Evolutionary conservation across 805 yeast species (phyloP).

Genomic region (Monosporozyma solicola): DNA sequence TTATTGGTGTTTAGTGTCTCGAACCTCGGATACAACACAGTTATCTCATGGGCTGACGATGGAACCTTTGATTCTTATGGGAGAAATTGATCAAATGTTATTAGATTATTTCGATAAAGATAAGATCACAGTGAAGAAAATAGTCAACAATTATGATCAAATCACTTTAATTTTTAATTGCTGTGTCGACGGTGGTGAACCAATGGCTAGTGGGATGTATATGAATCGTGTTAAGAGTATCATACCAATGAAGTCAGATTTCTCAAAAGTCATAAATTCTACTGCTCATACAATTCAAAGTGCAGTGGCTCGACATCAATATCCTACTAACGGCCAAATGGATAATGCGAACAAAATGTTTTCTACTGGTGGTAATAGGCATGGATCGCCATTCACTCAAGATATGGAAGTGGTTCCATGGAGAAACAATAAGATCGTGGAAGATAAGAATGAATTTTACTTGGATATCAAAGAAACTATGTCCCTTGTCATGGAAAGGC

Average conservation of each 20-base stretch:
- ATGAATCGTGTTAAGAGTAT: constrained; percentile 50
- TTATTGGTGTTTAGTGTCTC: constrained; percentile 18
- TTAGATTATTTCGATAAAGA: constrained; percentile 47
- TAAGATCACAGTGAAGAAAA: constrained; percentile 46
- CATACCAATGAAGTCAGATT: constrained; percentile 43
- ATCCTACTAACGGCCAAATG: not conserved
- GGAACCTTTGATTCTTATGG: constrained; percentile 32
- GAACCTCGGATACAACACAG: not conserved
- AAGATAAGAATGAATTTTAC: constrained; percentile 75
- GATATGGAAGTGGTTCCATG: constrained; percentile 46
- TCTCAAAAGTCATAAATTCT: constrained; percentile 29
- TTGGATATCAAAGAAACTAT: constrained; percentile 70
- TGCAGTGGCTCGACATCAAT: constrained; percentile 5
- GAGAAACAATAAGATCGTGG: constrained; percentile 64
- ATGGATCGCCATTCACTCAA: not conserved
- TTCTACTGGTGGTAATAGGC: not conserved
- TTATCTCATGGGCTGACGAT: not conserved
- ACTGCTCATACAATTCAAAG: constrained; percentile 24
- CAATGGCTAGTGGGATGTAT: constrained; percentile 59
- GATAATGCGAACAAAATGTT: not conserved
- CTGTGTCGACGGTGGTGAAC: constrained; percentile 69
- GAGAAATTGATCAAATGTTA: constrained; percentile 41
- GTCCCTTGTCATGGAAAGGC: constrained; percentile 33
- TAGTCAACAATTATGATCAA: constrained; percentile 64
- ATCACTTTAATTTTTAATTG: constrained; percentile 64